These are phyloP conservation scores for Rhodotorula mucilaginosa DNA, from an alignment of 1,284 basidiomycete genomes.

Conservation along the genomic window DNA sequence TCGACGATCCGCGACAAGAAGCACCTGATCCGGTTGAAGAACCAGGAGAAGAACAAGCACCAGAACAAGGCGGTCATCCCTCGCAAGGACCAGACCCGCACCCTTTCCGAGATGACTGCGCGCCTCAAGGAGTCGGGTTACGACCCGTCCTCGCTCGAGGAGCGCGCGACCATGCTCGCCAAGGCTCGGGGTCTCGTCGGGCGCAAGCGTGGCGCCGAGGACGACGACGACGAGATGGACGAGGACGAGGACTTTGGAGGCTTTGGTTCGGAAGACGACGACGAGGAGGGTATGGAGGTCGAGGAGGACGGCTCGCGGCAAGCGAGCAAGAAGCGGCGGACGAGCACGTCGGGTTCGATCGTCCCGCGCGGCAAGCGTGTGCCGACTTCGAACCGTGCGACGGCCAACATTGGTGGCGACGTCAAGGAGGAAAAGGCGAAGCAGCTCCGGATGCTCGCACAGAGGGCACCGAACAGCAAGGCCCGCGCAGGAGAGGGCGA, in stretches of 20 bases:
- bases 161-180: constrained; percentile 78
- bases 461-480: constrained; percentile 77
- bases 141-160: constrained; percentile 82
- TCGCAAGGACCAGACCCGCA: constrained; percentile 77
- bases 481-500: constrained; percentile 88
- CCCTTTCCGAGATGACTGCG: constrained; percentile 78
- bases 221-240: constrained; percentile 54
- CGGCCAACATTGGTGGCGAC: constrained; percentile 71
- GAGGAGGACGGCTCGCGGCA: constrained; percentile 42
- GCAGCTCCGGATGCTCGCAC: constrained; percentile 76
- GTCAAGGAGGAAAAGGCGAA: constrained; percentile 58
- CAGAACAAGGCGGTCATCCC: constrained; percentile 83
- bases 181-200: constrained; percentile 67
- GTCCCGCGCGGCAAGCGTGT: constrained; percentile 52
- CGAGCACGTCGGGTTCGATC: constrained; percentile 55
- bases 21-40: constrained; percentile 65
- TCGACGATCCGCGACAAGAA: constrained; percentile 64
- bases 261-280: constrained; percentile 59
- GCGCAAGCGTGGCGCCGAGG: constrained; percentile 61
- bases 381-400: constrained; percentile 68
- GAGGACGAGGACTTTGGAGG: constrained; percentile 56
- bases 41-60: constrained; percentile 81
- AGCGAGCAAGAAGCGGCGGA: constrained; percentile 54
- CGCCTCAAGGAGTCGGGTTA: constrained; percentile 82
- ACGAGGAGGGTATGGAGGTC: constrained; percentile 61